Percentiles rank a stretch among this genome's conserved stretches.
Conservation (phyloP, 2,329 filamentous ascomycete genomes). For the Drechslerella stenobrocha region DNA sequence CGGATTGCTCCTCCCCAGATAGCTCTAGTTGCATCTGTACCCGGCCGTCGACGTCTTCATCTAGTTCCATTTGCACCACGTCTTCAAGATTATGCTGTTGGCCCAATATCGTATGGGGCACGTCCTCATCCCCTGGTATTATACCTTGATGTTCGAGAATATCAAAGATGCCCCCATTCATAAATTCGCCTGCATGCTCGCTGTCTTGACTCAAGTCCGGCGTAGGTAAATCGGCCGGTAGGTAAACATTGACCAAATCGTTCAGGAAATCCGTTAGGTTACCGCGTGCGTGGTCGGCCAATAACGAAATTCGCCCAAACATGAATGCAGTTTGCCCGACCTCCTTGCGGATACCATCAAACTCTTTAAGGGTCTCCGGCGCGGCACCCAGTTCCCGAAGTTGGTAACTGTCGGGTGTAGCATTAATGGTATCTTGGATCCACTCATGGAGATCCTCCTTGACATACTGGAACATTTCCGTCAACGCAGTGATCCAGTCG, state of each 20-base stretch:
- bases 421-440: not conserved
- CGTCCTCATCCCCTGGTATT: too few species aligned
- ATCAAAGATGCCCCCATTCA: not conserved
- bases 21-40: too few species aligned
- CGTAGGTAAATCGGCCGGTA: not conserved
- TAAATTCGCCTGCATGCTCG: not conserved
- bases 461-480: not conserved
- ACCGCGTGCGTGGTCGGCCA: not conserved
- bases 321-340: not conserved
- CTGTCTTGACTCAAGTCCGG: not conserved
- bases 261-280: not conserved
- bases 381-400: not conserved
- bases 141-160: too few species aligned
- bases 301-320: not conserved
- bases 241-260: not conserved
- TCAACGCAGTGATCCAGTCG: constrained; percentile 14
- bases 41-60: too few species aligned
- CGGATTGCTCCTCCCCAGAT: too few species aligned
- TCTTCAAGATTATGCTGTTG: too few species aligned
- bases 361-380: not conserved
- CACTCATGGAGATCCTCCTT: not conserved
- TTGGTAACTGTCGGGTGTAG: not conserved
- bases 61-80: too few species aligned
- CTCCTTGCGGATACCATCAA: not conserved
- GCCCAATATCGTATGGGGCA: too few species aligned